Evolutionary conservation across 164 flowering plant genomes (phyloP).

Genomic region (Liriodendron chinense): DNA sequence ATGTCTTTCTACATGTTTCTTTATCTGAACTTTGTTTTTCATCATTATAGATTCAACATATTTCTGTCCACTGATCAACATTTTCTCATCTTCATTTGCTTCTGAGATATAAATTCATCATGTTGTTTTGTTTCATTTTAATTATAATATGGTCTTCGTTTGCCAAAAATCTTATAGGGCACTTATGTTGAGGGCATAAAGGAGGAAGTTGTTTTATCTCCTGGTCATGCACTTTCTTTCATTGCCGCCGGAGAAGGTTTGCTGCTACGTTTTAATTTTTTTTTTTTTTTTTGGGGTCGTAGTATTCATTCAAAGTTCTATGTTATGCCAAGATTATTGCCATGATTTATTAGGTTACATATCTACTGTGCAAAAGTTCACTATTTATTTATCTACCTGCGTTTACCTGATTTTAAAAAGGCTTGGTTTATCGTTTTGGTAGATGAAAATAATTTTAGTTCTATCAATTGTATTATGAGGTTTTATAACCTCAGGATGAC

Average conservation of each 20-base stretch:
- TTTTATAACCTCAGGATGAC: no score
- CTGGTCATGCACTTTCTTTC: conserved; percentile 98
- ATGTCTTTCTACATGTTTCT: no score
- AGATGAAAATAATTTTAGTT: no score
- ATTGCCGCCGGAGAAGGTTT: conserved; percentile 99
- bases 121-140: not conserved
- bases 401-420: no score
- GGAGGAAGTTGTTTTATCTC: conserved; percentile 98
- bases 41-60: not conserved
- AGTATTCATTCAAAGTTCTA: not conserved
- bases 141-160: not conserved
- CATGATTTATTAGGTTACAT: no score
- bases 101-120: not conserved
- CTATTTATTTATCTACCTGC: no score
- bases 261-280: not conserved
- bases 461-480: no score
- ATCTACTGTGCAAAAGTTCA: no score
- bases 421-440: no score
- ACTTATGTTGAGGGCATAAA: conserved; percentile 99
- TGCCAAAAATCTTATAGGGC: conserved; percentile 47
- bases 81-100: not conserved
- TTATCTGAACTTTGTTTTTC: no score
- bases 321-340: no score
- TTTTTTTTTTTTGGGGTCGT: not conserved
- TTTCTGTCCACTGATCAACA: not conserved